A percentile compares a stretch with the other conserved stretches of the same genome.
Conservation (phyloP, 305 asterid genomes). For the Solanum hybrid region DNA sequence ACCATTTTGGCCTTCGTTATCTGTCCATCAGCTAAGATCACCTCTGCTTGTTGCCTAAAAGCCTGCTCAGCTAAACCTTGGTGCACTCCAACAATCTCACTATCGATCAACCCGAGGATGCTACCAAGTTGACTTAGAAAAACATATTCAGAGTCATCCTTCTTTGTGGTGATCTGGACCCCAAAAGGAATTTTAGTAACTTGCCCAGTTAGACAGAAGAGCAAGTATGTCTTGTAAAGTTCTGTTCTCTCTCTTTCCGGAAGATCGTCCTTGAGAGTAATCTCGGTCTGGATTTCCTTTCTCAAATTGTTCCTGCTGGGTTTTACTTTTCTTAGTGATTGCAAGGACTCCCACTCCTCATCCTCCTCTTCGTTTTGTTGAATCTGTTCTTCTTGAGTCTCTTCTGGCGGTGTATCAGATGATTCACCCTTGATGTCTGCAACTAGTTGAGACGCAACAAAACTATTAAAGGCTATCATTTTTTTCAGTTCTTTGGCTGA, state of each 20-base stretch:
- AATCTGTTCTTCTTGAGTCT: slow-evolving; percentile 32
- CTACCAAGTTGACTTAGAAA: slow-evolving; percentile 70
- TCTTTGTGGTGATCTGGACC: slow-evolving; percentile 57
- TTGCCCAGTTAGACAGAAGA: slow-evolving; percentile 78
- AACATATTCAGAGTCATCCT: slow-evolving; percentile 77
- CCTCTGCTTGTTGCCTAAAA: slow-evolving; percentile 88
- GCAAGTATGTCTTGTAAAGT: slow-evolving; percentile 83
- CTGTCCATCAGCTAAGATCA: slow-evolving; percentile 87
- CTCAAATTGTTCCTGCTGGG: slow-evolving; percentile 42
- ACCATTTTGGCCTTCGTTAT: slow-evolving; percentile 67
- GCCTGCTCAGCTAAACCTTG: slow-evolving; percentile 85
- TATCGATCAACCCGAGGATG: slow-evolving; percentile 68
- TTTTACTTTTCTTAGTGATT: slow-evolving; percentile 59
- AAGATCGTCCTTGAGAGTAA: slow-evolving; percentile 80
- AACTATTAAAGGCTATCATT: slow-evolving; percentile 73
- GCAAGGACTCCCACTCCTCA: slow-evolving; percentile 82
- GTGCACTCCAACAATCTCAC: slow-evolving; percentile 79
- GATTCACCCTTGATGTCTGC: slow-evolving; percentile 92
- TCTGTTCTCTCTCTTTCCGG: slow-evolving; percentile 76
- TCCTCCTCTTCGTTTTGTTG: slow-evolving; percentile 30
- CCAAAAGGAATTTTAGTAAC: slow-evolving; percentile 73
- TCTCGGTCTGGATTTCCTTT: slow-evolving; percentile 66
- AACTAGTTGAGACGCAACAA: slow-evolving; percentile 70
- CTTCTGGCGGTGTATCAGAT: slow-evolving; percentile 38
- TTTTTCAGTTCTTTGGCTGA: slow-evolving; percentile 76